These are phyloP conservation scores for Colletotrichum eremochloae DNA, from an alignment of 2,329 filamentous ascomycete species.

Conservation along the genomic window DNA sequence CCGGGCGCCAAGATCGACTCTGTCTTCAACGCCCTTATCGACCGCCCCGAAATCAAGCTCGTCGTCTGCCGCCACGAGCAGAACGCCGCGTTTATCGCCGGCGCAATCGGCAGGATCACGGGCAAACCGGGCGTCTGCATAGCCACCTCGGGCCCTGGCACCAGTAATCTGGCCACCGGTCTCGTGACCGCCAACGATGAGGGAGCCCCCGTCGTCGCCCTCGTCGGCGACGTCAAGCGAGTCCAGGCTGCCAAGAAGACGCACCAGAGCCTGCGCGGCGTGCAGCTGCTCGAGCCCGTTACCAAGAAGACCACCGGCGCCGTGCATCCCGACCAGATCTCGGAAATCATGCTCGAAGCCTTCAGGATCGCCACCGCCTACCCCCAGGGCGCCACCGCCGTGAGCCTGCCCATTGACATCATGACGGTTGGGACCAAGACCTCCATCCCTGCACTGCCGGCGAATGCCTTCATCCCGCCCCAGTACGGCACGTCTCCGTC, in stretches of 20 bases:
- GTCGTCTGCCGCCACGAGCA: conserved; percentile 63
- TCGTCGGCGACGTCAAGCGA: conserved; percentile 61
- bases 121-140: conserved; percentile 61
- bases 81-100: conserved; percentile 64
- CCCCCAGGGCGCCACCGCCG: conserved; percentile 58
- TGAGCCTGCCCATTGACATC: conserved; percentile 61
- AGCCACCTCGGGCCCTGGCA: conserved; percentile 62
- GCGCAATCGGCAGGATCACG: conserved; percentile 60
- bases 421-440: conserved; percentile 54
- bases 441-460: conserved; percentile 53
- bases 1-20: conserved; percentile 63
- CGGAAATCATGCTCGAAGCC: conserved; percentile 60
- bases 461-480: conserved; percentile 55
- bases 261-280: conserved; percentile 60
- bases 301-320: conserved; percentile 58
- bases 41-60: conserved; percentile 61
- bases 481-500: conserved; percentile 55
- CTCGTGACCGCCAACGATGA: conserved; percentile 62
- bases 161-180: conserved; percentile 61
- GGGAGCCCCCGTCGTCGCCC: conserved; percentile 61
- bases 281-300: conserved; percentile 59
- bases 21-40: conserved; percentile 60
- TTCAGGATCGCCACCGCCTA: conserved; percentile 57
- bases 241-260: conserved; percentile 59
- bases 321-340: conserved; percentile 61